Evolutionary conservation across 768 basidiomycete species (phyloP).

Genomic region (Pholiota microspora): DNA sequence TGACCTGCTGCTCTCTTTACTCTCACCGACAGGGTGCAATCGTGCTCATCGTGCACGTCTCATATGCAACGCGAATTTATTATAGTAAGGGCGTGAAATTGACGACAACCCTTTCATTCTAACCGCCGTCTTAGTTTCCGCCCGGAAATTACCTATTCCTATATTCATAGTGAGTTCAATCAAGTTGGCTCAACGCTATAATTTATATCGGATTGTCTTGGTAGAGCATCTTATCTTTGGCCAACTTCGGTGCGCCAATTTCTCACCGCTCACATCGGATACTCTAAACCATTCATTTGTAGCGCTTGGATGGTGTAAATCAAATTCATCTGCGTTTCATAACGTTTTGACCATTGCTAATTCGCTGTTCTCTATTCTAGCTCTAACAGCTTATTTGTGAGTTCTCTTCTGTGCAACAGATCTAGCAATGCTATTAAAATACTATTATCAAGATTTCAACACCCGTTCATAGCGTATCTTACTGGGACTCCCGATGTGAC

Average conservation of each 20-base stretch:
- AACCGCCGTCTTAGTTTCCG: not conserved
- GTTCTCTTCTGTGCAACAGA: not conserved
- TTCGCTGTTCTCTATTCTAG: not conserved
- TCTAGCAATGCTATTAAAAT: not conserved
- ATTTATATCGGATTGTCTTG: too few species aligned
- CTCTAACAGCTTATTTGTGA: slow-evolving; percentile 3
- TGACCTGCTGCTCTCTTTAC: not conserved
- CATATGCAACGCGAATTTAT: slow-evolving; percentile 14
- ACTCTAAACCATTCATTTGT: not conserved
- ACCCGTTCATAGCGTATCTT: not conserved
- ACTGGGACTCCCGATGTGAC: not conserved
- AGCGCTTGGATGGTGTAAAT: not conserved
- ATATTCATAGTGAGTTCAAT: not conserved
- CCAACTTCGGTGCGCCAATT: not conserved
- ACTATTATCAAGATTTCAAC: not conserved
- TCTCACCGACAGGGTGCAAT: slow-evolving; percentile 1
- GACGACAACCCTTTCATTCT: not conserved
- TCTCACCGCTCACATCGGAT: not conserved
- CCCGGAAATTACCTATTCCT: not conserved
- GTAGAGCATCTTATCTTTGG: not conserved
- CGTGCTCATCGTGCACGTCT: slow-evolving; percentile 12
- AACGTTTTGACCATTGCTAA: not conserved
- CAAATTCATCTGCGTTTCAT: not conserved
- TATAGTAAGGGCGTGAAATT: not conserved
- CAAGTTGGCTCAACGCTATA: too few species aligned